Evolutionary conservation across 371 early-diverging fungal species (phyloP).

Genomic region (Neoconidiobolus thromboides): DNA sequence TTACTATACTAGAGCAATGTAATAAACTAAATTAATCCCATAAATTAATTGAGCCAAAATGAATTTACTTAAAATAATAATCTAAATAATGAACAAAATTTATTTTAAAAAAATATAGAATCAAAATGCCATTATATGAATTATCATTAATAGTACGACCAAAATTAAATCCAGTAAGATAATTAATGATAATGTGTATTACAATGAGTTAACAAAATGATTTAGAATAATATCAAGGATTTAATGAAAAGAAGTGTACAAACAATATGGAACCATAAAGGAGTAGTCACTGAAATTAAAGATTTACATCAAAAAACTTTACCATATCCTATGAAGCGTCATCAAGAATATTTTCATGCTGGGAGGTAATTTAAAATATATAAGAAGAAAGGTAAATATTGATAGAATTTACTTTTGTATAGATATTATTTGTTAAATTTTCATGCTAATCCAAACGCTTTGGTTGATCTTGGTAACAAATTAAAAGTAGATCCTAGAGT

Average conservation of each 20-base stretch:
- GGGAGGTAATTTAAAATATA: not conserved
- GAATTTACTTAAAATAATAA: too few species aligned
- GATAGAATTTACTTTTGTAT: not conserved
- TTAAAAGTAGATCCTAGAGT: constrained; percentile 53
- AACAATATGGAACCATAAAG: constrained; percentile 1
- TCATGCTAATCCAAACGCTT: constrained; percentile 42
- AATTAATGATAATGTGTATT: not conserved
- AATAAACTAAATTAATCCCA: too few species aligned
- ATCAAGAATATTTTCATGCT: not conserved
- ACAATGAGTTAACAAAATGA: too few species aligned
- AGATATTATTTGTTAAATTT: constrained; percentile 64
- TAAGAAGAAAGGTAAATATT: not conserved
- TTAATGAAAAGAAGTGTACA: not conserved
- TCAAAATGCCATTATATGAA: constrained; percentile 4
- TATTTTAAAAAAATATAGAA: too few species aligned
- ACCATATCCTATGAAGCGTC: constrained; percentile 3
- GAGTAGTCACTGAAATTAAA: not conserved
- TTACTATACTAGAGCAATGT: too few species aligned
- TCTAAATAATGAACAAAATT: too few species aligned
- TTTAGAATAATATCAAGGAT: constrained; percentile 2
- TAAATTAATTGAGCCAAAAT: too few species aligned
- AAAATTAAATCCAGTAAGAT: not conserved
- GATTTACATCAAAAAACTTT: not conserved
- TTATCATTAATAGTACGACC: not conserved
- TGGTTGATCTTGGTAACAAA: constrained; percentile 34